These are phyloP conservation scores for Ceratocystis albifundus DNA, from an alignment of 2,329 filamentous ascomycete genomes.

Conservation along the genomic window DNA sequence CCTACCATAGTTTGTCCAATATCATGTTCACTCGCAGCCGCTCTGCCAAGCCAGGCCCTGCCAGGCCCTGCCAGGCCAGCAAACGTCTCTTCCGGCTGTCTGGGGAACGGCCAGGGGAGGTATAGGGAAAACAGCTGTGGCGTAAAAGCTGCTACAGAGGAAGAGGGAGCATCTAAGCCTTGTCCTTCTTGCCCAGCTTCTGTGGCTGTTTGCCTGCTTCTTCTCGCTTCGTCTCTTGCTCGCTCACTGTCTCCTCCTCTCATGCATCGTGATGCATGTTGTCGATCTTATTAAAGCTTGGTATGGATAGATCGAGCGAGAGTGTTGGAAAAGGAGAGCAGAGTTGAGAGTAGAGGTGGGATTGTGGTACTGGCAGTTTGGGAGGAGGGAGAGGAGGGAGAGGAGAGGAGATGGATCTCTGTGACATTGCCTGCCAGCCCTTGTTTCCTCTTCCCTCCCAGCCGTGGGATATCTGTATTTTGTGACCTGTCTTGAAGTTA, in stretches of 20 bases:
- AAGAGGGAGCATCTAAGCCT: not conserved
- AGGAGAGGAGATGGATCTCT: too few relatives aligned
- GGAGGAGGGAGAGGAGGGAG: too few relatives aligned
- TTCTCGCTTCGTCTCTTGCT: not conserved
- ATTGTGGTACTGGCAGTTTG: too few relatives aligned
- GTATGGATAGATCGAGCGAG: not conserved
- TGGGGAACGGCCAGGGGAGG: slow-evolving; percentile 1
- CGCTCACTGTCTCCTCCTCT: too few relatives aligned
- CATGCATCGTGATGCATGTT: not conserved
- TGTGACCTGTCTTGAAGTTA: too few relatives aligned
- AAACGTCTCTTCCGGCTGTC: slow-evolving; percentile 8
- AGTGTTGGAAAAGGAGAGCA: not conserved
- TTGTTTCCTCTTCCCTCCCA: too few relatives aligned
- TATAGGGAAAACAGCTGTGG: not conserved
- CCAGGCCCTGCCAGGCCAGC: not conserved
- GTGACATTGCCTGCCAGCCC: not conserved
- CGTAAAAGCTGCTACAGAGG: not conserved
- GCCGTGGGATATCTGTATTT: not conserved
- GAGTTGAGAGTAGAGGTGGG: too few relatives aligned
- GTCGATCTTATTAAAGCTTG: slow-evolving; percentile 9
- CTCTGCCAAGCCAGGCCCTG: too few relatives aligned
- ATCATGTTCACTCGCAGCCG: not conserved
- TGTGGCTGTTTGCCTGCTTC: not conserved
- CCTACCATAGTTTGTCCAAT: not conserved
- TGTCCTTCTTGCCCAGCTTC: not conserved